phyloP scores from a whole-genome alignment of 2,329 filamentous ascomycete species.

The Hymenoscyphus fraxineus region DNA sequence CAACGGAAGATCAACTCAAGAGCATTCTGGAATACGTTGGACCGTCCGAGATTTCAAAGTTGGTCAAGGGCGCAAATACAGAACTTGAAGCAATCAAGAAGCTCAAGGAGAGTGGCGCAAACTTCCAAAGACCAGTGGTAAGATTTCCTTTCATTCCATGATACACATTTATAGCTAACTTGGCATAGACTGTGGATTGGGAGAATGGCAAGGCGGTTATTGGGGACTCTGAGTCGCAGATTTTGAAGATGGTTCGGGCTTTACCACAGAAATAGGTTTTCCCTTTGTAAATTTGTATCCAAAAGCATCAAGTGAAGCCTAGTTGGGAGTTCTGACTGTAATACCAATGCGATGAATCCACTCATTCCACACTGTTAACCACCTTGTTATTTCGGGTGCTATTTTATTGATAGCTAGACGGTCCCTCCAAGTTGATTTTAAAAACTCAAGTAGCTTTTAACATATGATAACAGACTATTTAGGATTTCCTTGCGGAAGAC shows the following conservation, averaged over 20 bases:
- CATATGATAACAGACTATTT: not conserved
- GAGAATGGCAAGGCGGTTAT: constrained; percentile 78
- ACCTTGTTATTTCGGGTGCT: not conserved
- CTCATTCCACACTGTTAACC: not conserved
- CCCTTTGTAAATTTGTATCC: constrained; percentile 9
- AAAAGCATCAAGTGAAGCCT: constrained; percentile 12
- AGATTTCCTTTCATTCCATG: constrained; percentile 35
- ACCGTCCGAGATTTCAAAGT: constrained; percentile 51
- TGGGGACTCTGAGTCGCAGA: constrained; percentile 82
- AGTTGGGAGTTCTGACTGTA: not conserved
- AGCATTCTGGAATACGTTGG: constrained; percentile 83
- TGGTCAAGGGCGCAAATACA: constrained; percentile 71
- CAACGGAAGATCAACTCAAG: constrained; percentile 77
- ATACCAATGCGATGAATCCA: constrained; percentile 4
- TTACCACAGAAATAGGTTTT: constrained; percentile 38
- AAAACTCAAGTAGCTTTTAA: not conserved
- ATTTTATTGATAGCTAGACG: not conserved
- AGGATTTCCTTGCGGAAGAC: not conserved
- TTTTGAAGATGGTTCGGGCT: constrained; percentile 72
- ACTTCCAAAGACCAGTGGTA: constrained; percentile 75
- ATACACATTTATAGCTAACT: constrained; percentile 27
- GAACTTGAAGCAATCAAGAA: constrained; percentile 75
- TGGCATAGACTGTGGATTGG: constrained; percentile 74
- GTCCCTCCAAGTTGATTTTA: not conserved
- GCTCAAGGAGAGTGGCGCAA: constrained; percentile 65